A percentile compares a stretch with the other conserved stretches of the same genome.
Evolutionary conservation across 169 alveolate genomes (phyloP).

Genomic region (Ichthyophthirius multifiliis): DNA sequence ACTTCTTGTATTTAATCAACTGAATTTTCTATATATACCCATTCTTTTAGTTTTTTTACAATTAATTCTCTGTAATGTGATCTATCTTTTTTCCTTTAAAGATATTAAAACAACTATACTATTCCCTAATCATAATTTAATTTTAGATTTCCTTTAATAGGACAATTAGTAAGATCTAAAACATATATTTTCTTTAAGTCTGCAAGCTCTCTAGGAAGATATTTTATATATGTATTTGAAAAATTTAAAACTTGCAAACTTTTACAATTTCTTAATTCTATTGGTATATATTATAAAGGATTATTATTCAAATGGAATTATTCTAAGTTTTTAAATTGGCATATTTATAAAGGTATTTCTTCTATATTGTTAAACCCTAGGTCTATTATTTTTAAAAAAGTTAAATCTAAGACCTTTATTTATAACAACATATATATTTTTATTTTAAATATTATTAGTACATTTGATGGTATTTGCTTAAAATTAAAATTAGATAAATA

Average conservation of each 20-base stretch:
- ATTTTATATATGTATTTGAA: neutral
- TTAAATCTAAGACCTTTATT: neutral
- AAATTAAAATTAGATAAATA: neutral
- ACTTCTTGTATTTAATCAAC: constrained; percentile 15
- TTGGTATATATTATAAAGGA: constrained; percentile 11
- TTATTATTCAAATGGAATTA: neutral
- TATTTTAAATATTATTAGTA: neutral
- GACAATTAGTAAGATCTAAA: constrained; percentile 11
- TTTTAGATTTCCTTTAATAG: constrained; percentile 3
- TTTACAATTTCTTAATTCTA: neutral
- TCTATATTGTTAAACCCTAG: constrained; percentile 8
- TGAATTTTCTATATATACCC: constrained; percentile 8
- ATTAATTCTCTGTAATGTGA: constrained; percentile 13
- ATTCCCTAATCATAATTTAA: constrained; percentile 5
- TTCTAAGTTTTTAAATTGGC: neutral
- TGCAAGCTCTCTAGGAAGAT: constrained; percentile 13
- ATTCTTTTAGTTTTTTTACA: constrained; percentile 15
- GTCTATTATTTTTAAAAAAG: neutral
- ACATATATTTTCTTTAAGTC: neutral
- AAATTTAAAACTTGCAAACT: neutral
- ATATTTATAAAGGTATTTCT: neutral
- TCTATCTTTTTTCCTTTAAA: constrained; percentile 11
- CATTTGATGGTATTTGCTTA: neutral
- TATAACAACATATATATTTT: no score
- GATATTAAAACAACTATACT: constrained; percentile 3